These are phyloP conservation scores for Rhynchosporium graminicola DNA, from an alignment of 2,329 filamentous ascomycete genomes.

Conservation along the genomic window DNA sequence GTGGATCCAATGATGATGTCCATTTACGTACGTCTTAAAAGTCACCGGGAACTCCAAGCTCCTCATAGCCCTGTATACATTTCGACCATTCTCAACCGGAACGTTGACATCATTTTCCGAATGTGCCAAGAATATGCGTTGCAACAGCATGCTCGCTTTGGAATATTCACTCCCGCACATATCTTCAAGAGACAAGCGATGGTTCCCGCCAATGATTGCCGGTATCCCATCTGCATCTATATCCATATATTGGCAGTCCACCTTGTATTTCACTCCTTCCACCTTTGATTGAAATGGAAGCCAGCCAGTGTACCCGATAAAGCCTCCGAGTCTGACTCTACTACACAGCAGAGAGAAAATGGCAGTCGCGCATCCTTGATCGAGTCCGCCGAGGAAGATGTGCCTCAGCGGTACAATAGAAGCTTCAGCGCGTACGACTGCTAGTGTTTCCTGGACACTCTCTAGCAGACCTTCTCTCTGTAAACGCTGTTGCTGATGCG, in stretches of 20 bases:
- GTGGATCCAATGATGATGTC: neutral
- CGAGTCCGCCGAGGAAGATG: slow-evolving; percentile 49
- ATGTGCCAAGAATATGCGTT: neutral
- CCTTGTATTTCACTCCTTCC: neutral
- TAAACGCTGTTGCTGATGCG: slow-evolving; percentile 46
- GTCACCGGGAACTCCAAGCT: neutral
- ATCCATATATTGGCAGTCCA: neutral
- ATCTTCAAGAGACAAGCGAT: neutral
- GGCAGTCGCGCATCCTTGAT: slow-evolving; percentile 48
- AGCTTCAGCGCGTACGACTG: slow-evolving; percentile 44
- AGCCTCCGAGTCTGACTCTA: neutral
- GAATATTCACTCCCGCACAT: neutral
- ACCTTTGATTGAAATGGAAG: neutral
- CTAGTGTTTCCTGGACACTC: slow-evolving; percentile 41
- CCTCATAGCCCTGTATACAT: neutral
- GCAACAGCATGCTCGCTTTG: neutral
- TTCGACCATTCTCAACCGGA: neutral
- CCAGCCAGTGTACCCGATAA: neutral
- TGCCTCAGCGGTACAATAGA: slow-evolving; percentile 41
- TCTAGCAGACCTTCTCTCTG: slow-evolving; percentile 46
- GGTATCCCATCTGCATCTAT: neutral
- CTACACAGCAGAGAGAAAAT: slow-evolving; percentile 43
- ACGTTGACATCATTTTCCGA: neutral
- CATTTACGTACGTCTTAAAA: neutral
- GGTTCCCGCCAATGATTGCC: neutral